Base-by-base conservation (phyloP, 164 flowering plant species). In the Brasenia schreberi region DNA sequence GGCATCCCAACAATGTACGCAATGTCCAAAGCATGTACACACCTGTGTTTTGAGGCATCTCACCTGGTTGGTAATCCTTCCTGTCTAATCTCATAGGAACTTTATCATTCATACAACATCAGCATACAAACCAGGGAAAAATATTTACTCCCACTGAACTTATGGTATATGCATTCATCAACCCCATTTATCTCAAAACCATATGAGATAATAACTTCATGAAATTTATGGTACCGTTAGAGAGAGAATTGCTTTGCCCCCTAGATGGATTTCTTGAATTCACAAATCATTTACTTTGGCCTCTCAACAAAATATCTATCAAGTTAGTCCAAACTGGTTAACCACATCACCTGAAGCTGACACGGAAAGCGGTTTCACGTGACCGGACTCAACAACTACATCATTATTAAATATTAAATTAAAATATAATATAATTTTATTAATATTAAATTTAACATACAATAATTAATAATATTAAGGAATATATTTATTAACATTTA, bases 231-330 rank as follows among this genome's bases (percentile, higher is more conserved):
- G n/a, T 59, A 67, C 69, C 53, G 58, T 59, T 66, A 45, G 1
- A 17, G 43, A 14, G 63, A 68, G 4, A 42, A 64, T 27, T 68
- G 59, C 59, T 68, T 68, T 0, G 62, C n/a, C 1, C 44, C 65
- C 19, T 68, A 68, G 1, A 68, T 68, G 61, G 45, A 68, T 49
- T 68, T 68, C 61, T 45, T 68, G 2, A 68, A 42, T 62, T 63
- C 62, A 18, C 70, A 68, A 45, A 68, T 61, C 43, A 68, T 9
- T 1, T 39, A 7, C 62, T 58, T 45, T 63, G 23, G 23, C 44
- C 59, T 3, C n/a, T 7, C 1, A 27, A 18, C 10, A n/a, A 18
- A 68, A 68, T 23, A 23, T 23, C 27, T 23, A 23, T 23, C 27
- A 23, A 23, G 27, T 0, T 23, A 23, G 27, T 23, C 27, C 27